Percentiles rank a stretch among this genome's conserved stretches.
These are phyloP conservation scores for Candida nonsorbophila DNA, from an alignment of 805 yeast genomes.

Conservation along the genomic window DNA sequence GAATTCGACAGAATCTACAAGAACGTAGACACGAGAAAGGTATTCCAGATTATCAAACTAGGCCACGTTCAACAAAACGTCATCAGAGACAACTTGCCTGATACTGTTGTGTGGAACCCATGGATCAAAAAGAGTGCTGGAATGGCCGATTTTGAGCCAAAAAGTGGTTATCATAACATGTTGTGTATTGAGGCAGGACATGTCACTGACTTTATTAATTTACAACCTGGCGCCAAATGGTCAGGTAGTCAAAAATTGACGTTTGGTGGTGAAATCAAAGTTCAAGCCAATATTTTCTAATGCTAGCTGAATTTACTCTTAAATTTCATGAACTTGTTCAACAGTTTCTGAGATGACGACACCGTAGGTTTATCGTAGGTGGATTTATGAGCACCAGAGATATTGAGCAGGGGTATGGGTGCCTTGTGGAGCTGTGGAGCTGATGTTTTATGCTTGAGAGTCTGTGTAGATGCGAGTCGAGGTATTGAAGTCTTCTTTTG, in stretches of 20 bases:
- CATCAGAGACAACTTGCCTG: conserved; percentile 57
- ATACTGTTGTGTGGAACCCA: conserved; percentile 94
- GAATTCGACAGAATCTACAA: conserved; percentile 86
- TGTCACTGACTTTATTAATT: conserved; percentile 60
- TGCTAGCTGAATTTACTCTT: conserved; percentile 22
- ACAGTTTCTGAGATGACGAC: conserved; percentile 34
- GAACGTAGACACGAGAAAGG: conserved; percentile 47
- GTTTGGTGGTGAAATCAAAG: conserved; percentile 55
- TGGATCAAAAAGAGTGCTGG: conserved; percentile 80
- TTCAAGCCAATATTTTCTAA: conserved; percentile 45
- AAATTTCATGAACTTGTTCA: conserved; percentile 29
- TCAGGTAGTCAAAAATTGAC: conserved; percentile 57
- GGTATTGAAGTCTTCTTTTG: conserved; percentile 10
- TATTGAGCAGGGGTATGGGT: conserved; percentile 10
- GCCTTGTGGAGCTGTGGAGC: conserved; percentile 9
- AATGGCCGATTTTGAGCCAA: conserved; percentile 88
- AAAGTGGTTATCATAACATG: conserved; percentile 78
- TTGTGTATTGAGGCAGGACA: conserved; percentile 93
- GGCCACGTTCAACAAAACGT: conserved; percentile 71
- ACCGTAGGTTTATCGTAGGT: conserved; percentile 35
- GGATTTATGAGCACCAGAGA: background rate
- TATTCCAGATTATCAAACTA: conserved; percentile 62
- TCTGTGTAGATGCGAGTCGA: conserved; percentile 5
- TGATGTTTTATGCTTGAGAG: conserved; percentile 10
- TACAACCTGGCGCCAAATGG: conserved; percentile 76